A percentile compares a stretch with the other conserved stretches of the same genome.
phyloP scores from a whole-genome alignment of 345 rosid species.

The Abelmoschus esculentus region DNA sequence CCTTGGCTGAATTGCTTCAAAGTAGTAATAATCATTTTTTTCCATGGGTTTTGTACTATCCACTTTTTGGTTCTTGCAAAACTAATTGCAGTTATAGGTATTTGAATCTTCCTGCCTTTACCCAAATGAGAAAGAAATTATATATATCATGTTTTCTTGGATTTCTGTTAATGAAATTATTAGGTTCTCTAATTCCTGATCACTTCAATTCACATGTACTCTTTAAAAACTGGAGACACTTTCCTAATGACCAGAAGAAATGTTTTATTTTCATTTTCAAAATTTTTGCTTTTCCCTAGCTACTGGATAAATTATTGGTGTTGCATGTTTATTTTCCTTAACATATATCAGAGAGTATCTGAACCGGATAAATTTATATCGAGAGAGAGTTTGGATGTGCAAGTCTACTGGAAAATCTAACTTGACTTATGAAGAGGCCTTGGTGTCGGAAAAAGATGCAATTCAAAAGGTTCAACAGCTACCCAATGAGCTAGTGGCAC shows the following conservation, averaged over 20 bases:
- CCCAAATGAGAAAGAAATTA: not conserved
- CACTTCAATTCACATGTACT: not conserved
- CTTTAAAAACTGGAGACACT: not conserved
- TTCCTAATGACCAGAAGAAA: not conserved
- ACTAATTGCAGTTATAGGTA: not conserved
- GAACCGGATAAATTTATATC: conserved; percentile 71
- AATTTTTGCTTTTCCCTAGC: not conserved
- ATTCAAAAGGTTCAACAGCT: conserved; percentile 67
- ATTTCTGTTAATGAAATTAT: not conserved
- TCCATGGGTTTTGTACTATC: not conserved
- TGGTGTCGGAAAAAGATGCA: conserved; percentile 77
- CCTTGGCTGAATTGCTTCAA: conserved; percentile 30
- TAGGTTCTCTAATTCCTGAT: not conserved
- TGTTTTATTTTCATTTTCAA: not conserved
- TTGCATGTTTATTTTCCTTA: conserved; percentile 33
- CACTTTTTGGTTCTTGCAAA: conserved; percentile 8
- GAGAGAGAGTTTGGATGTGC: conserved; percentile 78
- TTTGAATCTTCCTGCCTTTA: not conserved
- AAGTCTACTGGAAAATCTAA: conserved; percentile 71
- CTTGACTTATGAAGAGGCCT: conserved; percentile 92
- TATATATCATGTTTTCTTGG: not conserved
- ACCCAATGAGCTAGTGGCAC: conserved; percentile 60
- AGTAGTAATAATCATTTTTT: not conserved
- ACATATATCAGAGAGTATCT: conserved; percentile 50
- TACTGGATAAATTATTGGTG: not conserved